Percentiles rank a stretch among this genome's conserved stretches.
Conservation (phyloP, 83 land plant species). For the Isoetes engelmannii region DNA sequence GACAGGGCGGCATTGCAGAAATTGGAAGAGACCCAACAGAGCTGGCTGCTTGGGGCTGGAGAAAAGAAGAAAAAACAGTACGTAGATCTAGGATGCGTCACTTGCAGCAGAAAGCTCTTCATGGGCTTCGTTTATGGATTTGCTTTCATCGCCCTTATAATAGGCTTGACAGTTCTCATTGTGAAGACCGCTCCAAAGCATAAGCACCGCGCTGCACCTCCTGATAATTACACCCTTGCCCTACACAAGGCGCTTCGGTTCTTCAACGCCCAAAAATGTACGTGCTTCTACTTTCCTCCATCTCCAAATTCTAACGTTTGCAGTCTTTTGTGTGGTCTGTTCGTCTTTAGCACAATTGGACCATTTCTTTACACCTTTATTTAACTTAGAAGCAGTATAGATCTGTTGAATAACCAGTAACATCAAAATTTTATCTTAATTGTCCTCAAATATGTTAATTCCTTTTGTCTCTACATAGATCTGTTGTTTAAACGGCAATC, state of each 20-base stretch:
- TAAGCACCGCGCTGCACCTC: constrained; percentile 39
- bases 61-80: constrained; percentile 56
- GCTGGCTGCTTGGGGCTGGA: constrained; percentile 68
- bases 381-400: too few relatives aligned
- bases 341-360: too few relatives aligned
- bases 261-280: constrained; percentile 92
- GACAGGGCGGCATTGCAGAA: constrained; percentile 36
- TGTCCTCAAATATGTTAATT: too few relatives aligned
- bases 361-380: too few relatives aligned
- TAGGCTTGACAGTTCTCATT: constrained; percentile 50
- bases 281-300: constrained; percentile 18
- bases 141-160: constrained; percentile 33
- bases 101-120: constrained; percentile 47
- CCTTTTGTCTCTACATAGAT: too few relatives aligned
- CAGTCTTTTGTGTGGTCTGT: too few relatives aligned
- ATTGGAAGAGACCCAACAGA: constrained; percentile 86
- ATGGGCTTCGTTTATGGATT: constrained; percentile 32
- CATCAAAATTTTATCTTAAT: too few relatives aligned
- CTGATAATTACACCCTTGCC: constrained; percentile 64
- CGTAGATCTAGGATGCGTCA: constrained; percentile 71
- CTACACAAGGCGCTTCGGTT: constrained; percentile 73
- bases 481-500: too few relatives aligned
- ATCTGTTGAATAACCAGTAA: too few relatives aligned
- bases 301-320: too few relatives aligned
- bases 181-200: constrained; percentile 53